These are phyloP conservation scores for Colletotrichum chrysophilum DNA, from an alignment of 2,329 filamentous ascomycete genomes.

Conservation along the genomic window DNA sequence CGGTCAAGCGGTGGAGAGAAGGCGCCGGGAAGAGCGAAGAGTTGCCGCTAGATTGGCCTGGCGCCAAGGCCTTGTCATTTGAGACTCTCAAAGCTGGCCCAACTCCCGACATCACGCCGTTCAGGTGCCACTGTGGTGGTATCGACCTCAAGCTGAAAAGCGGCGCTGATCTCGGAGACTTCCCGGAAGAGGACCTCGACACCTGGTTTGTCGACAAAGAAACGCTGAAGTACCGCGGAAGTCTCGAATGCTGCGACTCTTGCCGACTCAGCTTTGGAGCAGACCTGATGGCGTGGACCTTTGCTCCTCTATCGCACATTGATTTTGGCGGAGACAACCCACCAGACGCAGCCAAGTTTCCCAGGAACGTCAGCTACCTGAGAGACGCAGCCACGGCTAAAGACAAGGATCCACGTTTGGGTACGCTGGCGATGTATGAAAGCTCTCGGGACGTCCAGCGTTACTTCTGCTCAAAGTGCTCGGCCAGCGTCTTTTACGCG, in stretches of 20 bases:
- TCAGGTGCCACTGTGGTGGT: constrained; percentile 53
- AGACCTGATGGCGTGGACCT: constrained; percentile 53
- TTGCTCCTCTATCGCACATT: constrained; percentile 42
- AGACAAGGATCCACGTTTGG: constrained; percentile 39
- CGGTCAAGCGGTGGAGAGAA: constrained; percentile 31
- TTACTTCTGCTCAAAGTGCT: constrained; percentile 55
- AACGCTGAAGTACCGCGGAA: constrained; percentile 42
- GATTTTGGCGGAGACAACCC: constrained; percentile 27
- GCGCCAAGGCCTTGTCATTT: neutral
- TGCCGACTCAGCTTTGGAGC: constrained; percentile 46
- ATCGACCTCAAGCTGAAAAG: constrained; percentile 44
- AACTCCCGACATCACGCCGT: constrained; percentile 30
- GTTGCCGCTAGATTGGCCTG: constrained; percentile 36
- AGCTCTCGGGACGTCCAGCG: constrained; percentile 50
- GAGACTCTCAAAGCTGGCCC: neutral
- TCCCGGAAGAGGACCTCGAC: constrained; percentile 31
- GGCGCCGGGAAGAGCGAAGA: constrained; percentile 26
- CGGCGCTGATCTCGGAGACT: constrained; percentile 31
- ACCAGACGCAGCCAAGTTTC: constrained; percentile 28
- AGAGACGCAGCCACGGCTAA: constrained; percentile 34
- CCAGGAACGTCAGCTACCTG: constrained; percentile 33
- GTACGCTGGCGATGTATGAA: constrained; percentile 46
- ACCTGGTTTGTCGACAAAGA: constrained; percentile 48
- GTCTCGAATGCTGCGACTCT: constrained; percentile 51
- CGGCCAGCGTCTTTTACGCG: constrained; percentile 51